phyloP scores from a whole-genome alignment of 2,329 filamentous ascomycete genomes.

The Venturiaceae sp. region DNA sequence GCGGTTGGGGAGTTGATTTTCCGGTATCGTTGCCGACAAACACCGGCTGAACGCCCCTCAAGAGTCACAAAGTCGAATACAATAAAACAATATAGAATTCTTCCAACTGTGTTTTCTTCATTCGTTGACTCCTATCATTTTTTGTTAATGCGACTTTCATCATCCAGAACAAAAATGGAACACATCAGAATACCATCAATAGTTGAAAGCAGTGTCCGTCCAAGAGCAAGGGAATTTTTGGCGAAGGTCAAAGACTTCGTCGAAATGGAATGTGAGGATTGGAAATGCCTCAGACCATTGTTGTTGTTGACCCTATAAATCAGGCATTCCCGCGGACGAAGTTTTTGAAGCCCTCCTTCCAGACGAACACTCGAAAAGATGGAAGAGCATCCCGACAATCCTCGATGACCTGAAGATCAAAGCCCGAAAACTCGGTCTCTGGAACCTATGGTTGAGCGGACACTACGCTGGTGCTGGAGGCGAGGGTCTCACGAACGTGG shows the following conservation, averaged over 20 bases:
- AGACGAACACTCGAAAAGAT: slow-evolving; percentile 52
- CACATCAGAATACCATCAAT: not conserved
- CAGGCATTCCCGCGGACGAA: slow-evolving; percentile 56
- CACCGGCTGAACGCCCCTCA: not conserved
- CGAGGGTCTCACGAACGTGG: slow-evolving; percentile 87
- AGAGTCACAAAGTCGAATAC: not conserved
- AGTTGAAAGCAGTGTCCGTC: not conserved
- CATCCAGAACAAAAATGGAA: not conserved
- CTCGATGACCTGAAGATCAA: slow-evolving; percentile 84
- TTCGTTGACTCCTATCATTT: too few species aligned
- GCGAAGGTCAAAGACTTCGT: slow-evolving; percentile 81
- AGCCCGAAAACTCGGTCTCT: slow-evolving; percentile 74
- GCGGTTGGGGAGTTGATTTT: not conserved
- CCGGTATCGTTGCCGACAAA: not conserved
- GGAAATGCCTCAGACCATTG: too few species aligned
- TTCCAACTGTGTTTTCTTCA: too few species aligned
- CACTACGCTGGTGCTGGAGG: slow-evolving; percentile 95
- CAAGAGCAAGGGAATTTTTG: not conserved
- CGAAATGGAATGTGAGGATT: slow-evolving; percentile 66
- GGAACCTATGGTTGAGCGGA: slow-evolving; percentile 97
- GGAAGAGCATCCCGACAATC: slow-evolving; percentile 67
- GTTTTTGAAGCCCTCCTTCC: slow-evolving; percentile 75
- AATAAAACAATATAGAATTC: too few species aligned
- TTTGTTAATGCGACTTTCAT: not conserved
- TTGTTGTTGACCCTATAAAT: not conserved